A percentile compares a stretch with the other conserved stretches of the same genome.
Evolutionary conservation across 768 basidiomycete species (phyloP).

Genomic region (Suillus variegatus): DNA sequence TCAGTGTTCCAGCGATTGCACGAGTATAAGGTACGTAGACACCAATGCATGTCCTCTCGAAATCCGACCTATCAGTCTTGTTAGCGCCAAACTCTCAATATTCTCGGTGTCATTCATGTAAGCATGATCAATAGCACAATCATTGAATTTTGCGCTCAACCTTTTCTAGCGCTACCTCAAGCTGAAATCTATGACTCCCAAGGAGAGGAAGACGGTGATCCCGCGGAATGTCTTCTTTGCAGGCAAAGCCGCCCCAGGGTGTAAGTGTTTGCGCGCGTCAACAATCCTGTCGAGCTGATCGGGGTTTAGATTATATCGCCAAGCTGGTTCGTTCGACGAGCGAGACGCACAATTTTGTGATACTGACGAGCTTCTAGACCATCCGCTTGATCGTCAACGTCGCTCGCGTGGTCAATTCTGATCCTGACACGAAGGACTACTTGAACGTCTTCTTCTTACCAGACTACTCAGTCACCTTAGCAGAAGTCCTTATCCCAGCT

Average conservation of each 20-base stretch:
- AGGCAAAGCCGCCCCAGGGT: slow-evolving; percentile 95
- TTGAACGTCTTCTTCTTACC: slow-evolving; percentile 94
- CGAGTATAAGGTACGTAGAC: slow-evolving; percentile 74
- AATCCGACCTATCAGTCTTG: neutral
- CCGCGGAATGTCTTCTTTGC: slow-evolving; percentile 96
- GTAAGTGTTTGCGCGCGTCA: slow-evolving; percentile 41
- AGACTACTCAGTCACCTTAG: slow-evolving; percentile 87
- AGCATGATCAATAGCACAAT: slow-evolving; percentile 22
- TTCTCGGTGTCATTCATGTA: slow-evolving; percentile 86
- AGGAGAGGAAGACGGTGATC: slow-evolving; percentile 78
- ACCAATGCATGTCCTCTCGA: neutral
- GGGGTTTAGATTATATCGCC: slow-evolving; percentile 74
- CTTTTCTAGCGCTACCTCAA: slow-evolving; percentile 68
- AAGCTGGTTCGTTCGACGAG: slow-evolving; percentile 59
- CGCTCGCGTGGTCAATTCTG: slow-evolving; percentile 63
- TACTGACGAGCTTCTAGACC: slow-evolving; percentile 46
- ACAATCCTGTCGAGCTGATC: slow-evolving; percentile 12
- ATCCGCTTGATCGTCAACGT: slow-evolving; percentile 95
- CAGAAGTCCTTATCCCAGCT: slow-evolving; percentile 86
- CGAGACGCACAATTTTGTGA: neutral
- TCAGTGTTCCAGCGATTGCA: slow-evolving; percentile 68
- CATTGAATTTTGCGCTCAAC: slow-evolving; percentile 6
- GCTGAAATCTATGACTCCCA: slow-evolving; percentile 77
- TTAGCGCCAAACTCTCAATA: slow-evolving; percentile 92
- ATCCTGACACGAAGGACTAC: slow-evolving; percentile 85